Conservation (phyloP, 345 rosid species). For the Hirschfeldia incana region DNA sequence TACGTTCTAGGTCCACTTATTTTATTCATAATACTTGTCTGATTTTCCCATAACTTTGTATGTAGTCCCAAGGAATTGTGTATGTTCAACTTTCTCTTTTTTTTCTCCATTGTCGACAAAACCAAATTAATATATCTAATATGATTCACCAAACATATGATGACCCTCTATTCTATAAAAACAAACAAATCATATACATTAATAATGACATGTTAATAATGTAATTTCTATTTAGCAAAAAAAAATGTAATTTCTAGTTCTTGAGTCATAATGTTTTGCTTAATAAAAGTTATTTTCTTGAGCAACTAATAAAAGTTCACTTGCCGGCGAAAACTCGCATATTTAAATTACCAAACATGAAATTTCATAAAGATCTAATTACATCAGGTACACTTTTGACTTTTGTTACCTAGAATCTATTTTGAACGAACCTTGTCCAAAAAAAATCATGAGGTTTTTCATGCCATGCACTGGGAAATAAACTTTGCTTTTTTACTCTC, state of each 20-base stretch:
- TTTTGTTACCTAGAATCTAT: neutral
- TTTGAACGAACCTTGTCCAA: neutral
- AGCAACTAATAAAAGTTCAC: neutral
- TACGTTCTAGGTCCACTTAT: slow-evolving; percentile 3
- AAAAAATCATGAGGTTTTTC: neutral
- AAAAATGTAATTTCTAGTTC: neutral
- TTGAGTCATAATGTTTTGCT: neutral
- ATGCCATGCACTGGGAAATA: slow-evolving; percentile 20
- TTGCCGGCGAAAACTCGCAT: neutral
- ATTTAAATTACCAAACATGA: neutral
- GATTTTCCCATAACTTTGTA: slow-evolving; percentile 34
- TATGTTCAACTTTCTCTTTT: slow-evolving; percentile 12
- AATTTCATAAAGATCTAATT: neutral
- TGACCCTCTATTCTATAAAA: slow-evolving; percentile 10
- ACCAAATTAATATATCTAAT: slow-evolving; percentile 17
- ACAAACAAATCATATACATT: slow-evolving; percentile 1
- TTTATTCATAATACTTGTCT: slow-evolving; percentile 32
- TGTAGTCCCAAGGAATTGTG: slow-evolving; percentile 28
- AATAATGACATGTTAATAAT: neutral
- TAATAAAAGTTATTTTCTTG: neutral
- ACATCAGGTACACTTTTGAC: neutral
- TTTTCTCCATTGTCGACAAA: slow-evolving; percentile 13
- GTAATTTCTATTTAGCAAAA: neutral
- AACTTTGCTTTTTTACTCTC: neutral
- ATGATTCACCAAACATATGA: slow-evolving; percentile 31